These are phyloP conservation scores for Stachybotrys elegans DNA, from an alignment of 2,329 filamentous ascomycete species.

Conservation along the genomic window DNA sequence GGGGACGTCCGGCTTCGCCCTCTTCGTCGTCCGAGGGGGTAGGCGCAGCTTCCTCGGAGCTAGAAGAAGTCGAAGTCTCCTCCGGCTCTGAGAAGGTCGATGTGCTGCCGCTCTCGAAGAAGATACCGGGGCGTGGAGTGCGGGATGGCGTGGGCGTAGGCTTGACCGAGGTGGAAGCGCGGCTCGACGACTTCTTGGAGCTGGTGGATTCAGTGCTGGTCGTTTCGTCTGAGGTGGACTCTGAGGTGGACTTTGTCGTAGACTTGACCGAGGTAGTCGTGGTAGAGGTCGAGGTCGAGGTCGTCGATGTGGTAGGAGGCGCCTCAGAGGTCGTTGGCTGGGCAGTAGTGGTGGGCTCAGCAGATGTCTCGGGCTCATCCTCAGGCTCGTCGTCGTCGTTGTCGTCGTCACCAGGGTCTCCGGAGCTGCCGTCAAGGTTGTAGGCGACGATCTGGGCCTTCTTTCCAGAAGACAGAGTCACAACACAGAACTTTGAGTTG, in stretches of 20 bases:
- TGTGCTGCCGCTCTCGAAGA: conserved; percentile 45
- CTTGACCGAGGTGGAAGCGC: conserved; percentile 12
- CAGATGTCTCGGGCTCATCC: conserved; percentile 12
- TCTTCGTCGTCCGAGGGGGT: conserved; percentile 28
- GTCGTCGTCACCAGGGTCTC: conserved; percentile 11
- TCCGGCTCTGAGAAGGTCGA: conserved; percentile 11
- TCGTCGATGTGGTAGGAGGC: conserved; percentile 10
- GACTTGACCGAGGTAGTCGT: conserved; percentile 9
- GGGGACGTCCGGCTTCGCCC: conserved; percentile 41
- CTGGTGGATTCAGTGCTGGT: conserved; percentile 1
- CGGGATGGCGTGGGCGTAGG: conserved; percentile 11
- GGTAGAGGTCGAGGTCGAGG: conserved; percentile 11
- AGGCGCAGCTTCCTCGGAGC: conserved; percentile 22
- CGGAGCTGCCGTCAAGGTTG: conserved; percentile 32
- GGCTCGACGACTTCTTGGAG: conserved; percentile 5
- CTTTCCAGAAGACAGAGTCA: conserved; percentile 63
- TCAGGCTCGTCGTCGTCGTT: conserved; percentile 10
- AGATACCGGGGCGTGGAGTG: conserved; percentile 41
- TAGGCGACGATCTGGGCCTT: conserved; percentile 64
- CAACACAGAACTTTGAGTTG: conserved; percentile 67
- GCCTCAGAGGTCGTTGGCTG: conserved; percentile 12
- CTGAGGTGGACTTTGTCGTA: conserved; percentile 6
- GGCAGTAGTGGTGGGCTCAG: conserved; percentile 24
- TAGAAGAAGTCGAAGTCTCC: conserved; percentile 10
- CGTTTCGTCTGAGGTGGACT: not conserved